phyloP scores from a whole-genome alignment of 2,329 filamentous ascomycete species.

The Aspergillus pseudoviridinutans region DNA sequence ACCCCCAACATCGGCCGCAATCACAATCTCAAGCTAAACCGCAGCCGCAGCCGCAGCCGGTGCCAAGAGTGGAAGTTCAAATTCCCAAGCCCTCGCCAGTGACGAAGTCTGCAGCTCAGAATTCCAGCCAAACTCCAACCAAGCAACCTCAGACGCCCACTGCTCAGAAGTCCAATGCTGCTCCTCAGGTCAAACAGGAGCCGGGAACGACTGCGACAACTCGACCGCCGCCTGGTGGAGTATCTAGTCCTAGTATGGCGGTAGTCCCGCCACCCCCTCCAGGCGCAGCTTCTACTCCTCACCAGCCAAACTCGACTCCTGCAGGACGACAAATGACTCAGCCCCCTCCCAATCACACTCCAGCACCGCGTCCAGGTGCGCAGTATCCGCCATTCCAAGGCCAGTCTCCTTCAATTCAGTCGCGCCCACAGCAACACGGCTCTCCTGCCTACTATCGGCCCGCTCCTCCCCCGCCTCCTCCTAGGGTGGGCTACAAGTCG shows the following conservation, averaged over 20 bases:
- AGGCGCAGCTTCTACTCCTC: conserved; percentile 8
- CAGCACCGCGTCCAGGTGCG: conserved; percentile 23
- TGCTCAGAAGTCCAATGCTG: conserved; percentile 11
- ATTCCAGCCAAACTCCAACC: conserved; percentile 4
- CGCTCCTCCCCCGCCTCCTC: conserved; percentile 28
- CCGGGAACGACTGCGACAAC: conserved; percentile 11
- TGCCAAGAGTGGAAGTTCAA: conserved; percentile 20
- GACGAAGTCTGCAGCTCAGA: not conserved
- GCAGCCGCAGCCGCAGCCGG: conserved; percentile 8
- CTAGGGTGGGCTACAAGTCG: conserved; percentile 41
- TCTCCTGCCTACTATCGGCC: conserved; percentile 33
- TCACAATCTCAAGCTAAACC: conserved; percentile 6
- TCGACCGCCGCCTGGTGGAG: conserved; percentile 11
- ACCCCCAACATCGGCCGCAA: conserved; percentile 3
- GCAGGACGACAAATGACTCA: conserved; percentile 18
- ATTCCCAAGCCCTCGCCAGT: conserved; percentile 10
- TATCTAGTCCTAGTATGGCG: conserved; percentile 11
- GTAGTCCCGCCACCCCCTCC: conserved; percentile 7
- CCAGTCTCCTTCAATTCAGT: conserved; percentile 33
- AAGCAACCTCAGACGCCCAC: conserved; percentile 13
- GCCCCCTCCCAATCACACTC: conserved; percentile 19
- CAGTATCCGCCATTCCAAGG: conserved; percentile 30
- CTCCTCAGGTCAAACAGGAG: conserved; percentile 29
- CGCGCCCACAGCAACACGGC: conserved; percentile 32
- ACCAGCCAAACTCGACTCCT: conserved; percentile 17